phyloP scores from a whole-genome alignment of 176 grass and related monocot genomes.

The Hordeum marinum region DNA sequence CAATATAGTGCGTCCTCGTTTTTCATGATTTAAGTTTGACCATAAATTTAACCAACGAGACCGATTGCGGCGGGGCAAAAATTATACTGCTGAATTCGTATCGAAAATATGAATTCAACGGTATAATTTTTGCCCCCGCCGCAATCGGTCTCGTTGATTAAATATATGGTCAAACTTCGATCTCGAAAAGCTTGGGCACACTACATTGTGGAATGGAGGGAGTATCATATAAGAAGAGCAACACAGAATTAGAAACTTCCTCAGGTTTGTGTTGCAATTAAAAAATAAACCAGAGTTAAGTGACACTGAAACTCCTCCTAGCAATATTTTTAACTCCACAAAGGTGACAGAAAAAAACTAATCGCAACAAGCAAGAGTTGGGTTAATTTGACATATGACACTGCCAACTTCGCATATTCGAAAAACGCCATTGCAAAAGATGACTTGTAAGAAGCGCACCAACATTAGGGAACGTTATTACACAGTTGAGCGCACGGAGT shows the following conservation, averaged over 20 bases:
- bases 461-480: neutral
- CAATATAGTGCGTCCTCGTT: no score
- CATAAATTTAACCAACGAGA: no score
- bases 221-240: conserved; percentile 1
- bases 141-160: no score
- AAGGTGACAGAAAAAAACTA: neutral
- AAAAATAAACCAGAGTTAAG: conserved; percentile 13
- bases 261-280: neutral
- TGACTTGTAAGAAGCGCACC: neutral
- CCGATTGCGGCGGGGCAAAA: no score
- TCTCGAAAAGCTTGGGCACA: no score
- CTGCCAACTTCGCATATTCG: neutral
- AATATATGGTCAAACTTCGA: no score
- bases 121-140: no score
- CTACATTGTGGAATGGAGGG: no score
- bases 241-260: neutral
- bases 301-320: neutral
- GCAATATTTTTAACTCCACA: conserved; percentile 9
- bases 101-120: no score
- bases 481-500: neutral
- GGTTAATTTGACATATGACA: neutral
- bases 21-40: no score
- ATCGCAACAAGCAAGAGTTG: neutral
- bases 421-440: neutral
- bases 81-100: no score